Percentiles rank a stretch among this genome's conserved stretches.
These are phyloP conservation scores for Eutrema japonicum DNA, from an alignment of 345 rosid genomes.

Conservation along the genomic window DNA sequence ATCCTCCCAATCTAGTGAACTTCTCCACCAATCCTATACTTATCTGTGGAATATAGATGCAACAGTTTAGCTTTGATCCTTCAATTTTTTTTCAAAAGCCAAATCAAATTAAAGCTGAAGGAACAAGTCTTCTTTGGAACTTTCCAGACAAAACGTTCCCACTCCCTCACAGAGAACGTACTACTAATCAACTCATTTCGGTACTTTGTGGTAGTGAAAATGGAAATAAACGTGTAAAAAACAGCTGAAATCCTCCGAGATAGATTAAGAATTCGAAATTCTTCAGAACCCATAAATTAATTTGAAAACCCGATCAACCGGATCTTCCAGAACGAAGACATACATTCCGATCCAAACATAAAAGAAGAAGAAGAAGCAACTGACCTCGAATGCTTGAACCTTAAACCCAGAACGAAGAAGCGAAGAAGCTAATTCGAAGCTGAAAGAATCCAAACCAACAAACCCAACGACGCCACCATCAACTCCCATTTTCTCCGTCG, in stretches of 20 bases:
- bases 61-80: background rate
- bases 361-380: background rate
- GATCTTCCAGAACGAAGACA: background rate
- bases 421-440: slow-evolving; percentile 77
- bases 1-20: slow-evolving; percentile 67
- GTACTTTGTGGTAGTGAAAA: background rate
- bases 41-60: slow-evolving; percentile 48
- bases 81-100: no score
- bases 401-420: slow-evolving; percentile 65
- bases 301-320: slow-evolving; percentile 1
- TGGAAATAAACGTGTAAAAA: background rate
- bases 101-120: background rate
- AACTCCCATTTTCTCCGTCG: slow-evolving; percentile 37
- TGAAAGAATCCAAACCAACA: slow-evolving; percentile 67
- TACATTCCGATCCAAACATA: background rate
- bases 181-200: slow-evolving; percentile 22
- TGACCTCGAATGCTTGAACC: slow-evolving; percentile 78
- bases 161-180: slow-evolving; percentile 1
- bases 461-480: slow-evolving; percentile 58
- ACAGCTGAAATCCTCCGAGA: slow-evolving; percentile 6
- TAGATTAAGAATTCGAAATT: background rate
- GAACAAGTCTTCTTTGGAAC: background rate
- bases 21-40: slow-evolving; percentile 51
- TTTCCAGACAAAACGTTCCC: background rate
- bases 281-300: background rate